Conservation (phyloP, 2,329 filamentous ascomycete genomes). For the Scedosporium apiospermum region DNA sequence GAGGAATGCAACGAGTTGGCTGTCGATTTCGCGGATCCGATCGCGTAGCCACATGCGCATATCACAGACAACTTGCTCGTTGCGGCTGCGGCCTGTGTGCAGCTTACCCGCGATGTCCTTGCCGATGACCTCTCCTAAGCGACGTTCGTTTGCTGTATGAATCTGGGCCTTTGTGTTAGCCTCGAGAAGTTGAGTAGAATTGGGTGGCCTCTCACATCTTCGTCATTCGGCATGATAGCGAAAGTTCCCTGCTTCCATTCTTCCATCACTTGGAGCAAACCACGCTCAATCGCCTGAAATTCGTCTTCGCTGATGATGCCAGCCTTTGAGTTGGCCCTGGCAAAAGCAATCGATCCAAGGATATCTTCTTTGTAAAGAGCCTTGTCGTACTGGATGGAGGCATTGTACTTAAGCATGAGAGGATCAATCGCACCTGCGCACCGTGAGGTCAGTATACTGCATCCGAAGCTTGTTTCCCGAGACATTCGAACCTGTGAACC, state of each 20-base stretch:
- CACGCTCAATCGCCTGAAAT: constrained; percentile 64
- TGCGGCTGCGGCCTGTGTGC: constrained; percentile 78
- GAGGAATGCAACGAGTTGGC: constrained; percentile 58
- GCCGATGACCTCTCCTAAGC: constrained; percentile 75
- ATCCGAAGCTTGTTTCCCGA: background rate
- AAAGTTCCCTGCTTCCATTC: constrained; percentile 46
- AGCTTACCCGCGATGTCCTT: constrained; percentile 80
- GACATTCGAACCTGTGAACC: constrained; percentile 35
- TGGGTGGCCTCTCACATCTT: constrained; percentile 22
- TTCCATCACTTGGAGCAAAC: constrained; percentile 47
- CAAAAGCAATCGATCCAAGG: constrained; percentile 70
- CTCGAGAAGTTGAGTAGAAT: too few species aligned
- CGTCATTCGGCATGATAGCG: constrained; percentile 41
- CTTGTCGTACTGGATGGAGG: constrained; percentile 69
- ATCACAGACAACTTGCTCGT: constrained; percentile 84
- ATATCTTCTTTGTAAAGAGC: constrained; percentile 74
- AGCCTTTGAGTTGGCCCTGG: constrained; percentile 65
- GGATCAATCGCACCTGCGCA: constrained; percentile 66
- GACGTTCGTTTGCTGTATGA: constrained; percentile 62
- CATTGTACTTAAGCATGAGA: constrained; percentile 80
- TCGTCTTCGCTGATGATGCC: constrained; percentile 66
- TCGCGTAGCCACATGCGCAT: constrained; percentile 85
- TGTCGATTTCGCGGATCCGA: constrained; percentile 60
- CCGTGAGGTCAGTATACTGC: constrained; percentile 17
- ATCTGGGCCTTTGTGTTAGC: constrained; percentile 24